Base-by-base conservation (phyloP, 1,284 basidiomycete genomes). In the Malassezia equina region DNA sequence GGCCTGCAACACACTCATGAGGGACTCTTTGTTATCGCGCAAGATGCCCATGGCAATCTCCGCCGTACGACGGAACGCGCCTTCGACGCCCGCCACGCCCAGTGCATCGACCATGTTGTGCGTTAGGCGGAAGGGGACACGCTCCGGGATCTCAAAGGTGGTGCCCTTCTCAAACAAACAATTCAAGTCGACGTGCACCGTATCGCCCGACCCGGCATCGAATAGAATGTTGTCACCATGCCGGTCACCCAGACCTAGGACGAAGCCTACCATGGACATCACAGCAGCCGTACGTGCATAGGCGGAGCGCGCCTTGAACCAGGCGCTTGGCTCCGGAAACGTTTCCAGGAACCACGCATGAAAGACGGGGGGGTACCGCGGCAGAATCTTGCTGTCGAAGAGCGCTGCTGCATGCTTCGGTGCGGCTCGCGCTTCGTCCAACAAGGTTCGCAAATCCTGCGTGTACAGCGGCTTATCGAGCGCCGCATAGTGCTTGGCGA, bases 191-290 rank as follows among this genome's bases (percentile, higher is more conserved):
- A 98, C 91, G 66, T 99, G 94, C 2, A 98, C 86, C 2, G 87
- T 83, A 70, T 95, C 91, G 3, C 94, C 94, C 0, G 84, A 86
- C 55, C 84, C 84, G 2, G 80, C 81, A 69, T 99, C 94, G 40
- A 98, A 83, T 9, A 99, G 79, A 45, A 98, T 95, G 71, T 99
- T 99, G 76, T 98, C 94, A 65, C 87, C 85, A 73, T 99, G 94
- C 42, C 94, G 82, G 75, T 99, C 94, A 12, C 94, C 94, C n/a
- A 99, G 79, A 11, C 93, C 94, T 8, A 99, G 79, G 31, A 99
- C 93, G 65, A 88, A 94, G 19, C 94, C 94, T 24, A 98, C 89
- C 86, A 99, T 98, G 3, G 88, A 94, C 86, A 96, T 98, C 46
- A 98, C 94, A 0, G 94, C 94, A 0, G 86, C 81, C 0, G 94